Percentiles rank a stretch among this genome's conserved stretches.
These are phyloP conservation scores for Acanthamoeba divionensis DNA, from an alignment of 208 protist genomes.

Conservation along the genomic window DNA sequence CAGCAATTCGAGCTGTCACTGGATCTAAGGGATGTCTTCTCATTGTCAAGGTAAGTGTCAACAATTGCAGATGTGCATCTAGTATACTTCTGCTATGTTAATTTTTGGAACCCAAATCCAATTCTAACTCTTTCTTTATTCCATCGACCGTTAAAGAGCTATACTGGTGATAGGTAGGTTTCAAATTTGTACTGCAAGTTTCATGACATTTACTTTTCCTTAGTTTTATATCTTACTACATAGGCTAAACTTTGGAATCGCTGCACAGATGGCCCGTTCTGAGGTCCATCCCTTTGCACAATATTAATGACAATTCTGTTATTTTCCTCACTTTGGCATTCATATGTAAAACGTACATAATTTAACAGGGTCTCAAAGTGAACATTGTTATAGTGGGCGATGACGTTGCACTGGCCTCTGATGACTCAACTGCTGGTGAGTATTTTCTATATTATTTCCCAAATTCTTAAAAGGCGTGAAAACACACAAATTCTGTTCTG, in stretches of 20 bases:
- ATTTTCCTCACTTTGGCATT: not conserved
- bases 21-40: conserved; percentile 71
- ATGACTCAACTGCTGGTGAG: conserved; percentile 11
- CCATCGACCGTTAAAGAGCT: too few relatives aligned
- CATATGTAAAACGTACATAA: not conserved
- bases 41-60: too few relatives aligned
- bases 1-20: conserved; percentile 81
- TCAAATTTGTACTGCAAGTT: too few relatives aligned
- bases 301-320: too few relatives aligned
- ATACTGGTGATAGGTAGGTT: conserved; percentile 88
- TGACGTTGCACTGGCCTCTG: not conserved
- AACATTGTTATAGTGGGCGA: conserved; percentile 24
- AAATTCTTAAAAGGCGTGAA: not conserved
- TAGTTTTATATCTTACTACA: too few relatives aligned
- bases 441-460: not conserved
- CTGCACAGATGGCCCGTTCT: conserved; percentile 67
- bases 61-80: too few relatives aligned
- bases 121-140: too few relatives aligned
- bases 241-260: conserved; percentile 87
- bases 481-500: not conserved
- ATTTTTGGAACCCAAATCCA: too few relatives aligned
- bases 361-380: conserved; percentile 3
- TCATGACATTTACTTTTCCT: too few relatives aligned
- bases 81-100: too few relatives aligned
- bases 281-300: not conserved